Evolutionary conservation across 208 protist species (phyloP).

Genomic region (Leishmania aethiopica): DNA sequence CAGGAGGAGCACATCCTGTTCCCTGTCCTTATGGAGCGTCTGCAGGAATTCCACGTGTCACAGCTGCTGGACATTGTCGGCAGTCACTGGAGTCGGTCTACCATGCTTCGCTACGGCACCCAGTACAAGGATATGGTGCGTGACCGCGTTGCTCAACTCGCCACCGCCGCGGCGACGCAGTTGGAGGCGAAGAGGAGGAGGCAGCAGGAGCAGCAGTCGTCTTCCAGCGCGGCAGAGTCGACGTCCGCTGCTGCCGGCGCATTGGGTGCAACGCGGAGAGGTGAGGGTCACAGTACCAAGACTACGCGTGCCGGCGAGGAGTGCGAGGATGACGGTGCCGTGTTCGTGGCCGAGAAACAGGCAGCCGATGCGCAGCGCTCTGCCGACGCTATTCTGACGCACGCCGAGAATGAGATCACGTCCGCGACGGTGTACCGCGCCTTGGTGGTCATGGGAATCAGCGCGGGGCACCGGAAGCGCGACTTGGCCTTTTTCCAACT

Average conservation of each 20-base stretch:
- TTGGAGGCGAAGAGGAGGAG: conserved; percentile 8
- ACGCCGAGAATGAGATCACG: conserved; percentile 47
- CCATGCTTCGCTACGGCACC: conserved; percentile 70
- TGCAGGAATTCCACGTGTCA: conserved; percentile 47
- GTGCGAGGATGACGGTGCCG: conserved; percentile 11
- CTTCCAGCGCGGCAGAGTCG: neutral
- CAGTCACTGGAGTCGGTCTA: conserved; percentile 69
- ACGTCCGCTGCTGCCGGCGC: neutral
- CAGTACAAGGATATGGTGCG: conserved; percentile 59
- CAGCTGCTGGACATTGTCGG: conserved; percentile 72
- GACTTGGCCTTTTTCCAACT: conserved; percentile 79
- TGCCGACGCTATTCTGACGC: conserved; percentile 45
- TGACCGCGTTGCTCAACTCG: conserved; percentile 69
- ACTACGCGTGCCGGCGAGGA: neutral
- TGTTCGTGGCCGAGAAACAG: conserved; percentile 17
- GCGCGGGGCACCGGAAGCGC: conserved; percentile 63
- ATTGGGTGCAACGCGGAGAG: neutral
- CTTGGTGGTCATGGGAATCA: conserved; percentile 75
- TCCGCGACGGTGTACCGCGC: conserved; percentile 46
- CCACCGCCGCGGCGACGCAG: conserved; percentile 35
- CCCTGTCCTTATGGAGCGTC: conserved; percentile 59
- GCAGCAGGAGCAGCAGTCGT: conserved; percentile 3
- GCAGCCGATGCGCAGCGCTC: conserved; percentile 12
- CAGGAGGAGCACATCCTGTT: conserved; percentile 76
- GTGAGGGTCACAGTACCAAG: neutral